These are phyloP conservation scores for Dactylonectria estremocensis DNA, from an alignment of 2,329 filamentous ascomycete genomes.

Conservation along the genomic window DNA sequence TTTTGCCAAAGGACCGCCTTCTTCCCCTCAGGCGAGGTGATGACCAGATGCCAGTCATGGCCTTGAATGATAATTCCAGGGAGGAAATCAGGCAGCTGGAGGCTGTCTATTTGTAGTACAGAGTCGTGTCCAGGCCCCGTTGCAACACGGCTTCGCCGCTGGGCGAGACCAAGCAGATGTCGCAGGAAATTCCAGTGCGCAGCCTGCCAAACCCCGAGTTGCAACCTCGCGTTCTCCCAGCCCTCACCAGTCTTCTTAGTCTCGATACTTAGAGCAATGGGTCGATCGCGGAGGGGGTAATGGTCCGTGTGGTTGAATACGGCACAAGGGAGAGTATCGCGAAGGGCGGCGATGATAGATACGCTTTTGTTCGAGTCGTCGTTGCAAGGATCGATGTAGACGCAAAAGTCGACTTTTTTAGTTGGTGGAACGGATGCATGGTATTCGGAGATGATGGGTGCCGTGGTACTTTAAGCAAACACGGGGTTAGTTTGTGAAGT, in stretches of 20 bases:
- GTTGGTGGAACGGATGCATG: neutral
- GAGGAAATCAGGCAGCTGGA: conserved; percentile 6
- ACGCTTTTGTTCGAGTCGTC: neutral
- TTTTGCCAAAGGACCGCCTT: conserved; percentile 32
- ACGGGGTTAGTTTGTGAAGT: neutral
- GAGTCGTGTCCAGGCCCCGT: neutral
- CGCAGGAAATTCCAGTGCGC: conserved; percentile 36
- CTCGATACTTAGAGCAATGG: conserved; percentile 39
- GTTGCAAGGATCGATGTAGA: conserved; percentile 10
- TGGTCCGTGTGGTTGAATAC: conserved; percentile 40
- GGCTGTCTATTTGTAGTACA: neutral
- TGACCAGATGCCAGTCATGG: conserved; percentile 30
- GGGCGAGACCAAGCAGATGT: neutral
- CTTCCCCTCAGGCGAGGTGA: conserved; percentile 25
- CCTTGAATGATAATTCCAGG: conserved; percentile 29
- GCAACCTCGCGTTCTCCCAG: conserved; percentile 30
- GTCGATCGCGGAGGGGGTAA: conserved; percentile 27
- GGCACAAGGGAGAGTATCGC: neutral
- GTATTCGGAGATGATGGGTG: conserved; percentile 3
- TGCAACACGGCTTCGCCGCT: neutral
- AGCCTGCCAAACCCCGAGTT: conserved; percentile 41
- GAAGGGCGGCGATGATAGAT: neutral
- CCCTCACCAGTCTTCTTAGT: conserved; percentile 38
- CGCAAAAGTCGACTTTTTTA: conserved; percentile 17
- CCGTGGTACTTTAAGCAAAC: conserved; percentile 4